phyloP scores from a whole-genome alignment of 2,329 filamentous ascomycete genomes.

The Furcasterigmium furcatum region DNA sequence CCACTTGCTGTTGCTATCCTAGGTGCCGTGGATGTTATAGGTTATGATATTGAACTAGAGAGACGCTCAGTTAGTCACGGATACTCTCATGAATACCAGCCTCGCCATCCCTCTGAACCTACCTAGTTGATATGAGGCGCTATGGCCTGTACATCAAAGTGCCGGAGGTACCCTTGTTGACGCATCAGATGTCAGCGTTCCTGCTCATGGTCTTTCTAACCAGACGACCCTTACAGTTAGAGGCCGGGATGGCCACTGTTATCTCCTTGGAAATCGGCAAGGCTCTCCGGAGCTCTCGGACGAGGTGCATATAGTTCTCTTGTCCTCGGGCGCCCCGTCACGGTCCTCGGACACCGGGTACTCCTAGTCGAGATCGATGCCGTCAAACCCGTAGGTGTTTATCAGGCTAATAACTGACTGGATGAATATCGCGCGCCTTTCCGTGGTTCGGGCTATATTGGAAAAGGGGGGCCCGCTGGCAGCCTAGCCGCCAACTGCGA shows the following conservation, averaged over 20 bases:
- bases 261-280: neutral
- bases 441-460: constrained; percentile 1
- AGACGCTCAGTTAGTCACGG: too few species aligned
- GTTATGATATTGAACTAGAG: constrained; percentile 15
- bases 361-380: constrained; percentile 43
- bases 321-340: constrained; percentile 17
- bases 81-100: too few species aligned
- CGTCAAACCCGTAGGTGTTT: constrained; percentile 1
- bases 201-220: neutral
- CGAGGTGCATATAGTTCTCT: constrained; percentile 18
- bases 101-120: too few species aligned
- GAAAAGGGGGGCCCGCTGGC: constrained; percentile 1
- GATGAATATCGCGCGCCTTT: neutral
- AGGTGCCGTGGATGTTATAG: constrained; percentile 25
- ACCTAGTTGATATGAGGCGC: neutral
- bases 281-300: constrained; percentile 1
- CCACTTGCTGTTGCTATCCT: constrained; percentile 22
- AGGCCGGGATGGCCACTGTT: constrained; percentile 2
- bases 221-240: constrained; percentile 1
- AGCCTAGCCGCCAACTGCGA: constrained; percentile 38
- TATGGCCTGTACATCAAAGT: neutral
- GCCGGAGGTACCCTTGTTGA: neutral
- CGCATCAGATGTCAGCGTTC: neutral
- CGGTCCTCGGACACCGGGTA: constrained; percentile 28
- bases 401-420: constrained; percentile 1